phyloP scores from a whole-genome alignment of 495 filamentous ascomycete genomes.

The Penicillium subrubescens region DNA sequence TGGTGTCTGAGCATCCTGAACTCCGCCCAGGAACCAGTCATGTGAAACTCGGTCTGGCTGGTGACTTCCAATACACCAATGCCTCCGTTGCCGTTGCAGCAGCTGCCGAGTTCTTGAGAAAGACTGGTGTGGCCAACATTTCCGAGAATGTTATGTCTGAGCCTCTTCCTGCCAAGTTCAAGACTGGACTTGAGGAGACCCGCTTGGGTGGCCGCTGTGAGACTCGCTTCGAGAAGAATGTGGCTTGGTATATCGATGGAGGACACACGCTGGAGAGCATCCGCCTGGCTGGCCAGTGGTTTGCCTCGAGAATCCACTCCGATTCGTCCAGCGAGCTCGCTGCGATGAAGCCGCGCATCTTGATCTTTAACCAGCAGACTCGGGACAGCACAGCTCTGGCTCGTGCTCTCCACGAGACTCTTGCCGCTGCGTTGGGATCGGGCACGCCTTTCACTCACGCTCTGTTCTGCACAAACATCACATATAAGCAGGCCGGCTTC shows the following conservation, averaged over 20 bases:
- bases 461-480: slow-evolving; percentile 88
- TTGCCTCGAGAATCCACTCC: slow-evolving; percentile 56
- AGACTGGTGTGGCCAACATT: slow-evolving; percentile 45
- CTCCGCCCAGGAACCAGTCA: slow-evolving; percentile 44
- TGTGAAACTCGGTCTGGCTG: slow-evolving; percentile 75
- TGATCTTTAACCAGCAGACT: slow-evolving; percentile 97
- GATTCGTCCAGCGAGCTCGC: slow-evolving; percentile 49
- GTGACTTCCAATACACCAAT: slow-evolving; percentile 83
- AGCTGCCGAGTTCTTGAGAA: slow-evolving; percentile 60
- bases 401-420: slow-evolving; percentile 64
- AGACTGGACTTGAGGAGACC: slow-evolving; percentile 72
- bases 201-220: slow-evolving; percentile 85
- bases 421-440: slow-evolving; percentile 57
- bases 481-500: slow-evolving; percentile 70
- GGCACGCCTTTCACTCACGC: slow-evolving; percentile 71
- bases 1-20: slow-evolving; percentile 66
- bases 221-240: slow-evolving; percentile 62
- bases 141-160: slow-evolving; percentile 49
- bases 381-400: slow-evolving; percentile 71
- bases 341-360: slow-evolving; percentile 54
- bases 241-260: slow-evolving; percentile 88
- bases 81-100: slow-evolving; percentile 79
- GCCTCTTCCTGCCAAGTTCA: slow-evolving; percentile 65
- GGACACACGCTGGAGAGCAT: slow-evolving; percentile 92
- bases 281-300: slow-evolving; percentile 78